These are phyloP conservation scores for Backusella mclennaniae DNA, from an alignment of 192 early-diverging fungal genomes.

Conservation along the genomic window DNA sequence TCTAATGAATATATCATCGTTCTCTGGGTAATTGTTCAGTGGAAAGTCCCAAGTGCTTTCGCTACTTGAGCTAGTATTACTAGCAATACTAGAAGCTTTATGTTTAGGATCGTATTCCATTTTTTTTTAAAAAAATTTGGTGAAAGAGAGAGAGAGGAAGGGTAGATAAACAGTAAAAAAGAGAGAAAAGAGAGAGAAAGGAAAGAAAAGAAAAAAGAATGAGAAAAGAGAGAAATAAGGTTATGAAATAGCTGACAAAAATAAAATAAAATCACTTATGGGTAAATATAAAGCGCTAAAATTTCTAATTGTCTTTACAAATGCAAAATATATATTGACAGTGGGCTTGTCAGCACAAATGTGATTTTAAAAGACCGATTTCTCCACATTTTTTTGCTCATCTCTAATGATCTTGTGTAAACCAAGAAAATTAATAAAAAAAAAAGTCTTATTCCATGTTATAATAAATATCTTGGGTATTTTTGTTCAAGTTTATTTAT, in stretches of 20 bases:
- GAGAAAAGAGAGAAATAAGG: background rate
- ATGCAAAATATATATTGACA: background rate
- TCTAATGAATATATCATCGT: background rate
- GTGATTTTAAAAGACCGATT: background rate
- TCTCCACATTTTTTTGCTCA: background rate
- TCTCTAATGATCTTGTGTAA: background rate
- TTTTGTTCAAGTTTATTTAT: background rate
- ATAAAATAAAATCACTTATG: background rate
- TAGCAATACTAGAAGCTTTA: constrained; percentile 22
- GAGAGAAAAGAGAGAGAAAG: background rate
- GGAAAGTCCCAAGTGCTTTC: constrained; percentile 4
- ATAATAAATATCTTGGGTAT: background rate
- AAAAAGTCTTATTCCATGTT: background rate
- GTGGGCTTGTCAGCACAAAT: background rate
- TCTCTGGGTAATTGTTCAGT: background rate
- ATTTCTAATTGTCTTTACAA: constrained; percentile 15
- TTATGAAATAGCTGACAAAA: constrained; percentile 4
- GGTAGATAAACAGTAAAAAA: background rate
- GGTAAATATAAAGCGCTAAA: background rate
- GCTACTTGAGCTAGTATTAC: constrained; percentile 21
- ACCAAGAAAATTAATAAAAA: background rate
- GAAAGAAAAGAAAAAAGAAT: background rate
- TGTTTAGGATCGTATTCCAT: constrained; percentile 20
- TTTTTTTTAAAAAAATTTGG: background rate
- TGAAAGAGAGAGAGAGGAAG: constrained; percentile 6